phyloP scores from a whole-genome alignment of 768 basidiomycete species.

The Trametes sanguinea region DNA sequence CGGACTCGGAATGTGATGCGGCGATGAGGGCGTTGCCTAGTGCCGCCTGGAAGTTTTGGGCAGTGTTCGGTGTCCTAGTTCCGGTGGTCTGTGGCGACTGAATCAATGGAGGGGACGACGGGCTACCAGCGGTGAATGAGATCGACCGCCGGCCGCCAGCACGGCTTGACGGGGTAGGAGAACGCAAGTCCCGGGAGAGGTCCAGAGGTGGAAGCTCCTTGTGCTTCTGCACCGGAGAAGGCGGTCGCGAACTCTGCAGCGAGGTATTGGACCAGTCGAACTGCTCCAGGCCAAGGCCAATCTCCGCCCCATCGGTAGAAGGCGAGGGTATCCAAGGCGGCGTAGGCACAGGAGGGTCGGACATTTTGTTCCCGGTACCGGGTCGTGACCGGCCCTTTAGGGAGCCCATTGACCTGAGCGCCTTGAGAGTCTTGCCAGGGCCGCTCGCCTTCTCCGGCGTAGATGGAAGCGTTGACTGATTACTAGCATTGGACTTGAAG shows the following conservation, averaged over 20 bases:
- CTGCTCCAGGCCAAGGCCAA: conserved; percentile 37
- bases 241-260: conserved; percentile 24
- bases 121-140: conserved; percentile 57
- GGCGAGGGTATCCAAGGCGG: conserved; percentile 22
- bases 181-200: conserved; percentile 35
- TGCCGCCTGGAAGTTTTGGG: conserved; percentile 50
- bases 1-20: conserved; percentile 93
- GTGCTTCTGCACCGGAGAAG: conserved; percentile 25
- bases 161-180: conserved; percentile 38
- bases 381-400: conserved; percentile 48
- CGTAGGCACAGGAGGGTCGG: conserved; percentile 20
- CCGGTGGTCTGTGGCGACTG: conserved; percentile 36
- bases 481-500: conserved; percentile 50
- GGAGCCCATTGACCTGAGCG: conserved; percentile 79
- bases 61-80: conserved; percentile 34
- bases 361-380: conserved; percentile 3
- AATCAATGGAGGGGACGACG: conserved; percentile 52
- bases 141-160: conserved; percentile 67
- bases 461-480: conserved; percentile 45
- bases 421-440: conserved; percentile 62
- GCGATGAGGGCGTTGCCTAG: conserved; percentile 91
- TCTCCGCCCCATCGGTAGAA: conserved; percentile 9
- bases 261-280: conserved; percentile 46
- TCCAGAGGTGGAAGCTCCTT: conserved; percentile 38
- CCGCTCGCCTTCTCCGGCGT: conserved; percentile 41